A percentile compares a stretch with the other conserved stretches of the same genome.
Conservation (phyloP, 768 basidiomycete species). For the Russula compacta region DNA sequence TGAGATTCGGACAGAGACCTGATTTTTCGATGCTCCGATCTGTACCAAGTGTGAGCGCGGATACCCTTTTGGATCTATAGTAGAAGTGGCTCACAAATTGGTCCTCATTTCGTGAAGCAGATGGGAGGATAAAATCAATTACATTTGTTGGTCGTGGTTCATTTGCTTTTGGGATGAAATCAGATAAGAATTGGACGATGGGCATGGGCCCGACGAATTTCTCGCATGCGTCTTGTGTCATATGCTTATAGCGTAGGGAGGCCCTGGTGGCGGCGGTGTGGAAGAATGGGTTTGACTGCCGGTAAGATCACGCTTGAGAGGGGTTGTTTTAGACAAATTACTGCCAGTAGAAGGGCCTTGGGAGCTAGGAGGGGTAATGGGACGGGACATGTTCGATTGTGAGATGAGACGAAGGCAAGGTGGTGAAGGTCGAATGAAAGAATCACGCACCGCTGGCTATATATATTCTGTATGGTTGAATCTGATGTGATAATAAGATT, state of each 20-base stretch:
- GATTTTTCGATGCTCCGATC: neutral
- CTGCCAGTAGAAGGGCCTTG: neutral
- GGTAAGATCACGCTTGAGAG: neutral
- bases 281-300: neutral
- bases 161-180: neutral
- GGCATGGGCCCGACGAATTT: constrained; percentile 7
- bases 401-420: too few species aligned
- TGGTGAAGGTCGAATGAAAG: too few species aligned
- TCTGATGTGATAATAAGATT: too few species aligned
- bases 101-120: neutral
- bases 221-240: neutral
- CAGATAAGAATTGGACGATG: neutral
- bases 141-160: neutral
- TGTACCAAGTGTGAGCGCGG: neutral
- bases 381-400: neutral
- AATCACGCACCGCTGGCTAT: too few species aligned
- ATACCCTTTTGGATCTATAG: too few species aligned
- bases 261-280: neutral
- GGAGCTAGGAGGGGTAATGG: neutral
- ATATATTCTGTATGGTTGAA: too few species aligned
- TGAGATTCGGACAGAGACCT: neutral
- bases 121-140: neutral
- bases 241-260: neutral
- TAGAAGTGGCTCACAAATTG: neutral
- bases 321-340: neutral